Evolutionary conservation across 495 filamentous ascomycete species (phyloP).

Genomic region (Eremomyces bilateralis): DNA sequence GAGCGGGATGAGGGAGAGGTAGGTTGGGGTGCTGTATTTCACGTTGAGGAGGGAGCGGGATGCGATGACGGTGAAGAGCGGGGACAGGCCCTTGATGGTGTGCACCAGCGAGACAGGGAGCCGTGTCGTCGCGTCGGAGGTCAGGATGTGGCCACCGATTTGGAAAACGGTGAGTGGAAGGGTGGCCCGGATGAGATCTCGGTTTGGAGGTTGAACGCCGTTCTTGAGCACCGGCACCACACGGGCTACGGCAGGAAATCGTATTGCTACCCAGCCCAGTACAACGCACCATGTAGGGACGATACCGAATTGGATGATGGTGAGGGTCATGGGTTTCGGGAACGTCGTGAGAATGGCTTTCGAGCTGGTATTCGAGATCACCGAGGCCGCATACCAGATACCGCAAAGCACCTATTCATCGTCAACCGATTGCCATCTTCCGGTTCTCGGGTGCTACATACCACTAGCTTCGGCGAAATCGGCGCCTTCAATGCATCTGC

Average conservation of each 20-base stretch:
- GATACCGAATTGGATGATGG: conserved; percentile 84
- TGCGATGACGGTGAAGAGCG: conserved; percentile 83
- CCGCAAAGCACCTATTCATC: conserved; percentile 66
- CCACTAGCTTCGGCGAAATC: conserved; percentile 66
- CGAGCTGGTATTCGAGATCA: conserved; percentile 89
- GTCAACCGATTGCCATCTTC: no score
- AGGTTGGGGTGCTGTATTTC: conserved; percentile 69
- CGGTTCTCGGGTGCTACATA: no score
- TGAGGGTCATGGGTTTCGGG: conserved; percentile 78
- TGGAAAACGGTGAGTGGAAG: conserved; percentile 83
- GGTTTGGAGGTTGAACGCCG: conserved; percentile 58
- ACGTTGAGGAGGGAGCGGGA: conserved; percentile 79
- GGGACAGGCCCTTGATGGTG: conserved; percentile 97
- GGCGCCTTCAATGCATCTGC: conserved; percentile 79
- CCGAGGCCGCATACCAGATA: conserved; percentile 85
- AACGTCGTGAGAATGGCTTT: conserved; percentile 93
- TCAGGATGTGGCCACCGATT: conserved; percentile 79
- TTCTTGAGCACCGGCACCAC: conserved; percentile 59
- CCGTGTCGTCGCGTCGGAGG: conserved; percentile 75
- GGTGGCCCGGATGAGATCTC: conserved; percentile 69
- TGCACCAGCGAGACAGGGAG: conserved; percentile 95
- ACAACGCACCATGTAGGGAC: conserved; percentile 75
- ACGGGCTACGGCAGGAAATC: conserved; percentile 43
- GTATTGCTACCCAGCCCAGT: conserved; percentile 45
- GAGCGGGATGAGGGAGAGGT: conserved; percentile 78